A percentile compares a stretch with the other conserved stretches of the same genome.
Evolutionary conservation across 805 yeast species (phyloP).

Genomic region (Lachancea cidri): DNA sequence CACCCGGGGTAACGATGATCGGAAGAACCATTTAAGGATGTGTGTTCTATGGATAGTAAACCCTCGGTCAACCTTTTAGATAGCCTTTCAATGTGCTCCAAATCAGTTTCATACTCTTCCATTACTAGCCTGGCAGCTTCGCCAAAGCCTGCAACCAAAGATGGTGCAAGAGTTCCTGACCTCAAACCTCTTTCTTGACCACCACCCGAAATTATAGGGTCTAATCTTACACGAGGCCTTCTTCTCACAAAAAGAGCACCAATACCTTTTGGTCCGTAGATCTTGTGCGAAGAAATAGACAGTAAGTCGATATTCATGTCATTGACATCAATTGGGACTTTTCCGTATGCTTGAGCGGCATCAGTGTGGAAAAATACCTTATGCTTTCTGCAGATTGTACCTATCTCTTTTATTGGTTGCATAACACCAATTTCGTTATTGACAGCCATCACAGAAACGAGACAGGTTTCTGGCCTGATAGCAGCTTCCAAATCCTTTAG

Average conservation of each 20-base stretch:
- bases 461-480: constrained; percentile 83
- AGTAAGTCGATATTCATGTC: constrained; percentile 86
- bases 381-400: constrained; percentile 73
- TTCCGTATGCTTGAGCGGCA: constrained; percentile 96
- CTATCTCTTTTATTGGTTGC: constrained; percentile 94
- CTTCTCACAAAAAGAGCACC: constrained; percentile 95
- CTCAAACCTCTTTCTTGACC: constrained; percentile 98
- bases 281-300: constrained; percentile 93
- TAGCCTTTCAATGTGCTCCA: constrained; percentile 59
- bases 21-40: constrained; percentile 82
- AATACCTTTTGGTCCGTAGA: constrained; percentile 96
- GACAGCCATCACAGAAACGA: constrained; percentile 94
- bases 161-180: constrained; percentile 97
- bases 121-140: constrained; percentile 88
- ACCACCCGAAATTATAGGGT: constrained; percentile 94
- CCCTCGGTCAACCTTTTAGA: constrained; percentile 70
- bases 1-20: constrained; percentile 82
- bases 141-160: constrained; percentile 91
- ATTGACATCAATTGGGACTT: constrained; percentile 88
- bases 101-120: constrained; percentile 70
- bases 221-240: constrained; percentile 96
- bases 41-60: constrained; percentile 76
- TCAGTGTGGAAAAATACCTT: constrained; percentile 97
- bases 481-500: constrained; percentile 73
- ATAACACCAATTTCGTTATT: constrained; percentile 97